Evolutionary conservation across 257 asterid species (phyloP).

Genomic region (Petrea volubilis): DNA sequence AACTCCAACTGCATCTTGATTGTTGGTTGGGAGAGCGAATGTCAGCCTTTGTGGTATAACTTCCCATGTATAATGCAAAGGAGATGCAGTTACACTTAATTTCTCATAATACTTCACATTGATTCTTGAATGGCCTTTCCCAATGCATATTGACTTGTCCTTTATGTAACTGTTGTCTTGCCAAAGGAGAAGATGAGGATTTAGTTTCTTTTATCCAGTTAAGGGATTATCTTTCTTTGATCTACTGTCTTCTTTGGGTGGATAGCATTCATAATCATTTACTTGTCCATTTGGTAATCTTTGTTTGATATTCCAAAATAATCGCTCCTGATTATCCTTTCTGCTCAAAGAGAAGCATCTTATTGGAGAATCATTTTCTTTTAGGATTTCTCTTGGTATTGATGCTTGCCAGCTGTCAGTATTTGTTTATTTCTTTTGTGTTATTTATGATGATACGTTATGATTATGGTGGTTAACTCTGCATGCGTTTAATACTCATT

Average conservation of each 20-base stretch:
- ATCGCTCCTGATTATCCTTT: not conserved
- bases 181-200: not conserved
- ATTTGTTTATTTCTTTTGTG: not conserved
- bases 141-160: not conserved
- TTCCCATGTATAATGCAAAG: no score
- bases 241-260: no score
- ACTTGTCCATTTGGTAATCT: not conserved
- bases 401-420: not conserved
- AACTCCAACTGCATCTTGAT: not conserved
- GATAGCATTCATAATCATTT: not conserved
- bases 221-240: not conserved
- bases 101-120: not conserved
- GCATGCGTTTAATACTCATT: not conserved
- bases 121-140: not conserved
- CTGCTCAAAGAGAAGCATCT: not conserved
- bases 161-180: no score
- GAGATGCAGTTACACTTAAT: no score
- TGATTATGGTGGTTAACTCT: not conserved
- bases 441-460: not conserved
- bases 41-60: not conserved
- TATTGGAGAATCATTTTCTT: conserved; percentile 28
- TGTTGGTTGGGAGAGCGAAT: not conserved
- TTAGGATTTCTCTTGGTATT: conserved; percentile 12
- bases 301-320: not conserved
- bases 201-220: not conserved